Percentiles rank a stretch among this genome's conserved stretches.
phyloP scores from a whole-genome alignment of 192 early-diverging fungal species.

The Radiomyces spectabilis region DNA sequence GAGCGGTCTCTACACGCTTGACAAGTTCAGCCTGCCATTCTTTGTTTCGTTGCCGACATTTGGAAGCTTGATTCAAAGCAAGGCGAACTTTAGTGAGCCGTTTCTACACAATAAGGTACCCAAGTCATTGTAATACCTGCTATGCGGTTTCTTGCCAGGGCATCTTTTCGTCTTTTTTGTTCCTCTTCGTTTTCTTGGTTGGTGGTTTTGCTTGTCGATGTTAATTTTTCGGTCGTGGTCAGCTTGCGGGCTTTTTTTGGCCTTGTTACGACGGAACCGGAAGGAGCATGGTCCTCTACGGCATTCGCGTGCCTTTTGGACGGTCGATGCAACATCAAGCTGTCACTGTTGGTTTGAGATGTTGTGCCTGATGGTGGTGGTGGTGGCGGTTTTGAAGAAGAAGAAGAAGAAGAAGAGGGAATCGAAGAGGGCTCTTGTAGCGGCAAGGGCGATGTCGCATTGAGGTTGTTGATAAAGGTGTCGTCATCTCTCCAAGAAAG shows the following conservation, averaged over 20 bases:
- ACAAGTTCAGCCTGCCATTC: constrained; percentile 39
- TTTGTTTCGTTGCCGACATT: constrained; percentile 54
- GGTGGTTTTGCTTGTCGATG: background rate
- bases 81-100: background rate
- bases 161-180: constrained; percentile 30
- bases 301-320: no score
- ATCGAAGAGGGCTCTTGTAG: no score
- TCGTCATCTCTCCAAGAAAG: no score
- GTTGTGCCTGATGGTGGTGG: no score
- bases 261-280: background rate
- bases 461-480: no score
- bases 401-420: no score
- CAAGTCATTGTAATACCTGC: constrained; percentile 24
- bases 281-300: no score
- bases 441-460: no score
- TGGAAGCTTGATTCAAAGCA: constrained; percentile 31
- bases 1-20: constrained; percentile 19
- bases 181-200: background rate
- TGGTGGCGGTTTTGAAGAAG: no score
- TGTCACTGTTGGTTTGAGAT: background rate
- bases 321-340: no score
- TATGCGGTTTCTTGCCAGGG: constrained; percentile 39
- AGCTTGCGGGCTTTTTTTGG: background rate
- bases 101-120: no score
- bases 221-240: background rate